Evolutionary conservation across 495 filamentous ascomycete genomes (phyloP), one percentile per base, ranked within the genome.

Genomic region (Tuber borchii): DNA sequence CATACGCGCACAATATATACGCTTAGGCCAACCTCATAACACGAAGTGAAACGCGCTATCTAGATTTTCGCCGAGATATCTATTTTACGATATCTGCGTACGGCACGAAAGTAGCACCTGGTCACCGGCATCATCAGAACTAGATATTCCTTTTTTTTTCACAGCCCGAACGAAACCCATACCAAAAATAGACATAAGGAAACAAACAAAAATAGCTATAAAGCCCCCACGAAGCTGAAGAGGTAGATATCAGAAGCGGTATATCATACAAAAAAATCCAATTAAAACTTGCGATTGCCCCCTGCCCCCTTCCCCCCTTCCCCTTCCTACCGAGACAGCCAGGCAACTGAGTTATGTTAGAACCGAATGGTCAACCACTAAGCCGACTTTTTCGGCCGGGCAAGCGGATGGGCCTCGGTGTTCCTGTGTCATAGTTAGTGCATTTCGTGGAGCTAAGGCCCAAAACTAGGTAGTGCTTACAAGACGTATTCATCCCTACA

Each of bases 381-480:
- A 71, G 70, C 72, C n/a, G 69, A 70, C 44, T 77, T 74, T 6
- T 46, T 77, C 39, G 88, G 85, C 71, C 89, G 85, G 77, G 84
- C 89, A 26, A 94, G 88, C 4, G 91, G 89, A 85, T 94, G 92
- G 20, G 92, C 91, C 83, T 94, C 92, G 9, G 92, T 94, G 81
- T 92, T 94, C 45, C 76, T 87, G 77, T 17, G 85, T 65, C 83
- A 74, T 80, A 85, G 43, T 86, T 83, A 80, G 61, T 71, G n/a
- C 19, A 56, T 69, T n/a, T 42, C 26, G 73, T 48, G 34, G 40
- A 43, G 65, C 61, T 6, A 69, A 31, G 39, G 2, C 12, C 31
- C 22, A 75, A 48, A 39, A 48, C 37, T 40, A 69, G n/a, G 16
- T 22, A 85, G 87, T 80, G 82, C 87, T 85, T 76, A 78, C 76